A percentile compares a stretch with the other conserved stretches of the same genome.
phyloP scores from a whole-genome alignment of 352 stramenopile species.

The Pythium utonaiense region DNA sequence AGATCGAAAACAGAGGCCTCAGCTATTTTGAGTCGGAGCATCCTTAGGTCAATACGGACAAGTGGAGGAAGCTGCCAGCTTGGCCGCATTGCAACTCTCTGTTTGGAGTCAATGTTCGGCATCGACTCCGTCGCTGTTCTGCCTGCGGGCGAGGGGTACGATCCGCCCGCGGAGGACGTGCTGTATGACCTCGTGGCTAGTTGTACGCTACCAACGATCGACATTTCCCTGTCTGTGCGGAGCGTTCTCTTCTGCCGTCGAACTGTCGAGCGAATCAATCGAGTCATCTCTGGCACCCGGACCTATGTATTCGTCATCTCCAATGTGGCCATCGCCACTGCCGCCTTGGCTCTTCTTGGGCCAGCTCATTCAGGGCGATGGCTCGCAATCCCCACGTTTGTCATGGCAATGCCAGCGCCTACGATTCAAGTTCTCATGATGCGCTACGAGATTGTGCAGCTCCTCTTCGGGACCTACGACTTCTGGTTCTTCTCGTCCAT shows the following conservation, averaged over 20 bases:
- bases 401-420: conserved; percentile 1
- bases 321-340: neutral
- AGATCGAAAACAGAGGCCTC: too few relatives aligned
- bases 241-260: neutral
- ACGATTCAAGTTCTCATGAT: conserved; percentile 10
- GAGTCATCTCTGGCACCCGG: neutral
- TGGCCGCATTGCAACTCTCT: neutral
- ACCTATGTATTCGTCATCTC: neutral
- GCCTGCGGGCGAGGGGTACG: neutral
- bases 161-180: neutral
- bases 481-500: conserved; percentile 37
- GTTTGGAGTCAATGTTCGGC: neutral
- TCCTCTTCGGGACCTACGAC: conserved; percentile 33
- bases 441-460: conserved; percentile 21
- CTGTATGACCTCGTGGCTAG: conserved; percentile 18
- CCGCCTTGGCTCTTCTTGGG: neutral
- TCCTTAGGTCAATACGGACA: too few relatives aligned
- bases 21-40: too few relatives aligned
- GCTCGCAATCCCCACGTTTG: conserved; percentile 6
- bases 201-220: conserved; percentile 4
- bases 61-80: neutral
- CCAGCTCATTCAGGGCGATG: neutral
- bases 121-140: neutral
- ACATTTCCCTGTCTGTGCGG: conserved; percentile 14
- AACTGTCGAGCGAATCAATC: conserved; percentile 1